Evolutionary conservation across 1,139 yeast genomes (phyloP), one percentile per base, ranked within the genome.

Genomic region (Zygosaccharomyces sapae): DNA sequence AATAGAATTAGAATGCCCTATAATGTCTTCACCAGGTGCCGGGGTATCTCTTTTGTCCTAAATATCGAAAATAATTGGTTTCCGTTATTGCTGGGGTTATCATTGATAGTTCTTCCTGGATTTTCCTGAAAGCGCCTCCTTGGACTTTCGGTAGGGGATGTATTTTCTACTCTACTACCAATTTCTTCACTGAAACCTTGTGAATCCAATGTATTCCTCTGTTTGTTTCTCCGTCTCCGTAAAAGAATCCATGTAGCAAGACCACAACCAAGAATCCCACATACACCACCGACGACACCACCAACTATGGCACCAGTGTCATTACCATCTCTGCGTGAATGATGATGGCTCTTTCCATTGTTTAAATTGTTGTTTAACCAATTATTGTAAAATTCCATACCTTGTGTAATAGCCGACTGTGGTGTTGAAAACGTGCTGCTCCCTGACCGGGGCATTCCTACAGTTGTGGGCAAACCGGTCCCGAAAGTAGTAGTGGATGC

Each of bases 401-500:
- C 70, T 4, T 70, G 62, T 0, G 73, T 70, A 4, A 64, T 57
- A 1, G 66, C 66, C 1, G 63, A 52, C 41, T 64, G 37, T 44
- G 66, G 50, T 47, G 50, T 33, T 48, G 60, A 41, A 42, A 52
- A 55, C 12, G 60, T 48, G 16, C 66, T 50, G 1, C 60, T 38
- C 5, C 54, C 56, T 20, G 55, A 42, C 1, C 66, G 55, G 4
- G 63, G 63, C 29, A 35, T 31, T 3, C 59, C 50, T 3, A 63
- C 56, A 1, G 66, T 60, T 3, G 63, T 51, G 5, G 71, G 67
- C 2, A 73, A 46, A 1, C 57, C 62, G 0, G 76, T 71, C 1
- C 65, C 63, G 40, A 74, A 59, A 1, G 76, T 66, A 0, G 75
- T 71, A 3, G 59, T 31, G 0, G 66, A 48, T 36, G 57, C 77